A percentile compares a stretch with the other conserved stretches of the same genome.
Evolutionary conservation across 805 yeast genomes (phyloP).

Genomic region (Metahyphopichia silvanorum): DNA sequence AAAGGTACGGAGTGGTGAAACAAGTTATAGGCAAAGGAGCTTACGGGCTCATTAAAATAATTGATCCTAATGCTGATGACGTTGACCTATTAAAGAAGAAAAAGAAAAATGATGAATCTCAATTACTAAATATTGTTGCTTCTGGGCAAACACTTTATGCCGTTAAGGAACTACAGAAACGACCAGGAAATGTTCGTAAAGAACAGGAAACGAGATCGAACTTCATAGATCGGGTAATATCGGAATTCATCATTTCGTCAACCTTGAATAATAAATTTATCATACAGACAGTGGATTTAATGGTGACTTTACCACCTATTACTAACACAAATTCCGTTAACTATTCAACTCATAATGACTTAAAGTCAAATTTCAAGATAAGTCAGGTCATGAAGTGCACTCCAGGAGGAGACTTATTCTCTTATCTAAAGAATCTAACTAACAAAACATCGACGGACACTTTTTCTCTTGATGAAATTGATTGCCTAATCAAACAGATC

Average conservation of each 20-base stretch:
- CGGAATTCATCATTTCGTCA: conserved; percentile 86
- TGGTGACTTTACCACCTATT: conserved; percentile 36
- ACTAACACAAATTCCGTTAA: neutral
- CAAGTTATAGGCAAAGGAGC: conserved; percentile 36
- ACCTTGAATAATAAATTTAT: conserved; percentile 74
- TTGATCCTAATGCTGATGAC: conserved; percentile 15
- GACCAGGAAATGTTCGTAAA: conserved; percentile 11
- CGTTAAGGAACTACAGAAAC: conserved; percentile 29
- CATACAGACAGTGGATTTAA: conserved; percentile 72
- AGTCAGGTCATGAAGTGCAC: conserved; percentile 39
- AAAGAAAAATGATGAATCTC: conserved; percentile 2
- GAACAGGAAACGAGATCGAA: conserved; percentile 29
- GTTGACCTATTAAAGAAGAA: neutral
- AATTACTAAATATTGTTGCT: neutral
- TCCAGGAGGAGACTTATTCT: conserved; percentile 33
- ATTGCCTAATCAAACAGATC: conserved; percentile 86
- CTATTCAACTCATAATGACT: neutral
- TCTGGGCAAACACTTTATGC: conserved; percentile 19
- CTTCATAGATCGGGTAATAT: conserved; percentile 71
- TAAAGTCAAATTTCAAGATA: conserved; percentile 12
- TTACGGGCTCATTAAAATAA: conserved; percentile 34
- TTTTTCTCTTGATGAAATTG: conserved; percentile 56
- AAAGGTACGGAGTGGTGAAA: conserved; percentile 32
- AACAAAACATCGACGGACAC: conserved; percentile 5
- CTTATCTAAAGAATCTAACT: conserved; percentile 20